Base-by-base conservation (phyloP, 139 green algal genomes). In the Prasinococcaceae sp. region DNA sequence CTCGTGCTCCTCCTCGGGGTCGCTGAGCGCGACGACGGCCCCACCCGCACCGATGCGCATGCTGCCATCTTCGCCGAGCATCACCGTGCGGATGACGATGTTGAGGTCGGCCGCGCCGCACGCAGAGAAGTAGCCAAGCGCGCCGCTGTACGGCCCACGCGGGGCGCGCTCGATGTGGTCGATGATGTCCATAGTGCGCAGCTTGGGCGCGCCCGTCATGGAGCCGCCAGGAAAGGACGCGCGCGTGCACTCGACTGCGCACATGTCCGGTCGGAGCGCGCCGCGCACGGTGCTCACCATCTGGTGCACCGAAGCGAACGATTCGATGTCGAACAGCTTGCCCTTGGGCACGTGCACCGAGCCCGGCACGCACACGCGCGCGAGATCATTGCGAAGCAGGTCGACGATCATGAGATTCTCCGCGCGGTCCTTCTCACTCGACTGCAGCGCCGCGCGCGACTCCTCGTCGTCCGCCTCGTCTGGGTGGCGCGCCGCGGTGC, bases 331-430 rank as follows among this genome's bases (percentile, higher is more conserved):
- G 75, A 97, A 95, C 38, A 98, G 73, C 0, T 54, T 66, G n/a
- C n/a, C n/a, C 1, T 32, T 42, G 3, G 90, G 88, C 29, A 97
- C 89, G 42, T 93, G 77, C 55, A 76, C 66, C 2, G 68, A 63
- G 3, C 61, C 69, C 14, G 68, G n/a, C 54, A 81, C 42, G 53
- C 79, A 89, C 33, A 92, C 78, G 0, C 70, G 58, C 8, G 82
- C 85, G 22, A 99, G 78, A 64, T 99, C 90, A 62, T 99, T 97
- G 23, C 90, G 75, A 39, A 99, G 70, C 55, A 99, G 75, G 74
- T 99, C 90, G 30, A 97, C 88, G 32, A 99, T 99, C 90, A 99
- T 99, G n/a, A 99, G 72, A 59, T 99, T 99, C 68, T 99, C 90
- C 6, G 88, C 84, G 3, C 85, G 72, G 51, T 94, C 85, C 74